Conservation (phyloP, 495 filamentous ascomycete genomes). For the Hapsidospora chrysogenum region DNA sequence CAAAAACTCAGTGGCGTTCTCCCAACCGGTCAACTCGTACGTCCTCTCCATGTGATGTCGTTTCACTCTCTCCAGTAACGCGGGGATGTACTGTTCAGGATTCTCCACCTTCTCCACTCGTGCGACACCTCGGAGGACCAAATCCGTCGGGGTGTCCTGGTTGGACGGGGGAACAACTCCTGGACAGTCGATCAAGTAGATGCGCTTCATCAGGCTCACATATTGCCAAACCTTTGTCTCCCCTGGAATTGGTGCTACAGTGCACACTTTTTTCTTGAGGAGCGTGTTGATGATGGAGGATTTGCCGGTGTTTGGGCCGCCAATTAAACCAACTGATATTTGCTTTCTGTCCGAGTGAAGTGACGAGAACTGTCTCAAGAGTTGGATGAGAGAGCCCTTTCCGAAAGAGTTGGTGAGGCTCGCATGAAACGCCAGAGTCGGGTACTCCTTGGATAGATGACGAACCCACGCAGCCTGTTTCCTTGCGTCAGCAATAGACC, state of each 20-base stretch:
- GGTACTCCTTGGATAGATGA: slow-evolving; percentile 65
- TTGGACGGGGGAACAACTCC: slow-evolving; percentile 82
- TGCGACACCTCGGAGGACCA: slow-evolving; percentile 83
- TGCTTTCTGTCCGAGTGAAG: slow-evolving; percentile 87
- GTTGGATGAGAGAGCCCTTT: slow-evolving; percentile 61
- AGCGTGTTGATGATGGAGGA: slow-evolving; percentile 88
- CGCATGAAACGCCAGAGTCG: slow-evolving; percentile 86
- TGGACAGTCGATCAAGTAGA: slow-evolving; percentile 94
- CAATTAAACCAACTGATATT: slow-evolving; percentile 75
- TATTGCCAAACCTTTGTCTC: slow-evolving; percentile 98
- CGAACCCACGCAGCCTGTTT: slow-evolving; percentile 73
- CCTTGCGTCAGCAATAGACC: background rate
- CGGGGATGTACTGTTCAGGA: slow-evolving; percentile 86
- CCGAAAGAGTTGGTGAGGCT: slow-evolving; percentile 85
- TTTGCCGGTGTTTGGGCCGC: slow-evolving; percentile 75
- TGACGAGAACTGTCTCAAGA: slow-evolving; percentile 80
- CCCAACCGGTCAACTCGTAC: slow-evolving; percentile 67
- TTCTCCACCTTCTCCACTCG: slow-evolving; percentile 90
- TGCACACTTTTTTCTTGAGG: slow-evolving; percentile 82
- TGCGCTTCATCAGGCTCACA: slow-evolving; percentile 89
- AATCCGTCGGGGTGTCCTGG: slow-evolving; percentile 68
- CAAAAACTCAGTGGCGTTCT: slow-evolving; percentile 63
- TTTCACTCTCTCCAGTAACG: slow-evolving; percentile 64
- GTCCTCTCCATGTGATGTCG: slow-evolving; percentile 80
- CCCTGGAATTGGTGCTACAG: slow-evolving; percentile 87